These are phyloP conservation scores for Rhododendron ferrugineum DNA, from an alignment of 148 eudicot genomes.

Conservation along the genomic window DNA sequence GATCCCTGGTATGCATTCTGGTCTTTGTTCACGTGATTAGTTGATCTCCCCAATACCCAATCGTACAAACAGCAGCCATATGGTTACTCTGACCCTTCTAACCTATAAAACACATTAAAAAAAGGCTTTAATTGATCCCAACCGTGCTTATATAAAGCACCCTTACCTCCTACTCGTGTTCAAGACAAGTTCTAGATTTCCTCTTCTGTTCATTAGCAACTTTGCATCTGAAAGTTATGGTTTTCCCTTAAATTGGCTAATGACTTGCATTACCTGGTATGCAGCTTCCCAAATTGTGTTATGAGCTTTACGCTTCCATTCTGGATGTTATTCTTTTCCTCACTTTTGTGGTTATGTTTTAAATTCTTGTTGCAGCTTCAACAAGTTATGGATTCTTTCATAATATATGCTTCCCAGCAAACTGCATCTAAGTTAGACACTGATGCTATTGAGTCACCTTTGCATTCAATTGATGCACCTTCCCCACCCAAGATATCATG, in stretches of 20 bases:
- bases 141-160: background rate
- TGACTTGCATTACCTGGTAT: background rate
- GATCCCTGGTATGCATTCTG: background rate
- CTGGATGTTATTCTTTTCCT: background rate
- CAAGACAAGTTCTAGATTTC: background rate
- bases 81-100: background rate
- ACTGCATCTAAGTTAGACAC: conserved; percentile 19
- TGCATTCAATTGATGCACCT: conserved; percentile 21
- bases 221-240: background rate
- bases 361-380: conserved; percentile 68
- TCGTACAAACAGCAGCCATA: background rate
- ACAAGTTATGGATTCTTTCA: conserved; percentile 88
- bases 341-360: background rate
- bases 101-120: background rate
- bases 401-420: conserved; percentile 72
- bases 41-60: background rate
- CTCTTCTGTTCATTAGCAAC: background rate
- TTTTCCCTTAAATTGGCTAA: background rate
- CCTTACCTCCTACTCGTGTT: background rate
- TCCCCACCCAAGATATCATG: conserved; percentile 41
- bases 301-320: background rate
- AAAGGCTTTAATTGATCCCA: background rate
- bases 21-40: background rate
- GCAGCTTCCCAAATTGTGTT: background rate
- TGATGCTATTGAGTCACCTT: conserved; percentile 26